phyloP scores from a whole-genome alignment of 2,329 filamentous ascomycete species.

The Cladobotryum protrusum region DNA sequence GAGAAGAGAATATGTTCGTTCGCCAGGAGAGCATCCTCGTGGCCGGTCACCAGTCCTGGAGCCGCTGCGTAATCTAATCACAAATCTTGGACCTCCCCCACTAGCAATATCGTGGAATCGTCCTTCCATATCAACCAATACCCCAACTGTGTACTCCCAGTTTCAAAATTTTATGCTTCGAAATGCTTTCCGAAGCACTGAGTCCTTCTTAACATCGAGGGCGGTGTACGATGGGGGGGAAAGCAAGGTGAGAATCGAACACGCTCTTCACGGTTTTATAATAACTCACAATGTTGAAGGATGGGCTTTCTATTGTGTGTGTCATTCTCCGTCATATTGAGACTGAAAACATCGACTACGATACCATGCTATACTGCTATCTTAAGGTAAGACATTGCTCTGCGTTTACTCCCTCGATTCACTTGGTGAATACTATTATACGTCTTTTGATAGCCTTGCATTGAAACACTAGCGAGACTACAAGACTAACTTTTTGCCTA shows the following conservation, averaged over 20 bases:
- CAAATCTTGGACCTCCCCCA: conserved; percentile 60
- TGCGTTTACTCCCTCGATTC: background rate
- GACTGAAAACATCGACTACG: conserved; percentile 57
- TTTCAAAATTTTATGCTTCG: conserved; percentile 69
- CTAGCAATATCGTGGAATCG: conserved; percentile 65
- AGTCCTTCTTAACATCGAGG: conserved; percentile 57
- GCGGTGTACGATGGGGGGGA: conserved; percentile 67
- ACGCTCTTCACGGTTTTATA: background rate
- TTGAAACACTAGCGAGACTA: background rate
- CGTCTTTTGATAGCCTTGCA: background rate
- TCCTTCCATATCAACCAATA: conserved; percentile 58
- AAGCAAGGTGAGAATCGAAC: conserved; percentile 46
- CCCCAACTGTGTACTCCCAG: conserved; percentile 57
- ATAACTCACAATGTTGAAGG: conserved; percentile 32
- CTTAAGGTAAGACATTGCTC: conserved; percentile 45
- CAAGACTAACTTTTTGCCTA: conserved; percentile 20
- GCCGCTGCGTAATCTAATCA: conserved; percentile 54
- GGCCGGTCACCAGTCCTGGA: conserved; percentile 53
- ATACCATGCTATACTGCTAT: conserved; percentile 61
- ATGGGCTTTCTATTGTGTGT: conserved; percentile 62
- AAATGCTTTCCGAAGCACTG: conserved; percentile 59
- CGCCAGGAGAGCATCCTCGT: conserved; percentile 46
- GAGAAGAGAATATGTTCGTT: conserved; percentile 49
- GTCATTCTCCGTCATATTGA: conserved; percentile 64
- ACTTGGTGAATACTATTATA: background rate